These are phyloP conservation scores for Castanea mollissima DNA, from an alignment of 306 rosid genomes.

Conservation along the genomic window DNA sequence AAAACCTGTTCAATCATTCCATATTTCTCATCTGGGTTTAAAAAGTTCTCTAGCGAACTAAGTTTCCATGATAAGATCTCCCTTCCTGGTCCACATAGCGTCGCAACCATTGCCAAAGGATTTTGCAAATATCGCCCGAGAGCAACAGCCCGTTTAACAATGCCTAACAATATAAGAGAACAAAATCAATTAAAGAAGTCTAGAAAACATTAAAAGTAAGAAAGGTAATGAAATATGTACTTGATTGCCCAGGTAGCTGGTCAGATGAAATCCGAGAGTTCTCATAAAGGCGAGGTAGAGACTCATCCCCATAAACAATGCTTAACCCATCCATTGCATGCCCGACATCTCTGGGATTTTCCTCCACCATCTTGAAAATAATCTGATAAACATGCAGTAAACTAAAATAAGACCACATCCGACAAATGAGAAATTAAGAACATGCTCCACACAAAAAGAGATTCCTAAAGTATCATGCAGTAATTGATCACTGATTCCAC, in stretches of 20 bases:
- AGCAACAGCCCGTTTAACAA: constrained; percentile 94
- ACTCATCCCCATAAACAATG: constrained; percentile 96
- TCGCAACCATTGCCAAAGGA: constrained; percentile 92
- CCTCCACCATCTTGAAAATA: constrained; percentile 97
- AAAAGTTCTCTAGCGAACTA: constrained; percentile 67
- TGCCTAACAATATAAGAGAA: constrained; percentile 46
- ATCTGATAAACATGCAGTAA: constrained; percentile 50
- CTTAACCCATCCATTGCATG: constrained; percentile 97
- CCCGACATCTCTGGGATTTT: constrained; percentile 97
- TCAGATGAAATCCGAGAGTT: constrained; percentile 92
- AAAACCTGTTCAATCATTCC: constrained; percentile 87
- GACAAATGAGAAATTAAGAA: background rate
- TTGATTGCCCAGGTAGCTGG: constrained; percentile 85
- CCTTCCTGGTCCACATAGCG: constrained; percentile 88
- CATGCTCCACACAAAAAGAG: background rate
- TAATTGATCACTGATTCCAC: background rate
- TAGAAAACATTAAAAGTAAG: background rate
- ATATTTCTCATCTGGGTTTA: constrained; percentile 83
- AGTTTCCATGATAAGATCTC: constrained; percentile 95
- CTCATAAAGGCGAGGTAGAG: constrained; percentile 87
- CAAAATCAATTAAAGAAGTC: constrained; percentile 13
- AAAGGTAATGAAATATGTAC: constrained; percentile 27
- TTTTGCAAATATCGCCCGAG: constrained; percentile 98
- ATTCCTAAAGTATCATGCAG: background rate
- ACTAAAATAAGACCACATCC: constrained; percentile 24